Percentiles rank a stretch among this genome's conserved stretches.
phyloP scores from a whole-genome alignment of 192 early-diverging fungal species.

The Dissophora globulifera region DNA sequence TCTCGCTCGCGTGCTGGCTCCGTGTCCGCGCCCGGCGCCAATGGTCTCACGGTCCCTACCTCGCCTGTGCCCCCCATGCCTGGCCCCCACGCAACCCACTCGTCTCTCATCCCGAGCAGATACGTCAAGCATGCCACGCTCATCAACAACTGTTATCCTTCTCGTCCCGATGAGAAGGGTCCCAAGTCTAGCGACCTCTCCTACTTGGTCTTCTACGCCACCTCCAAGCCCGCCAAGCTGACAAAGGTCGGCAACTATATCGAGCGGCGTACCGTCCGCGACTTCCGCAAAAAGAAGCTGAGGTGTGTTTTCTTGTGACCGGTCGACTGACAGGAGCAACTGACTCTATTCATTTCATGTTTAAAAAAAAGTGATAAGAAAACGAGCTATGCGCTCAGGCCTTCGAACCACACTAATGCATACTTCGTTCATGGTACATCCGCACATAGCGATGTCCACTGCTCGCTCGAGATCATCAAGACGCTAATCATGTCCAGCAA shows the following conservation, averaged over 20 bases:
- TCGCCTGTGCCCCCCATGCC: slow-evolving; percentile 34
- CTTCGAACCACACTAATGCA: not conserved
- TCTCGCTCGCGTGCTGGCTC: slow-evolving; percentile 42
- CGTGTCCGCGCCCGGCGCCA: slow-evolving; percentile 18
- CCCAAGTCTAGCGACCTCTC: slow-evolving; percentile 87
- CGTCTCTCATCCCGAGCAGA: slow-evolving; percentile 56
- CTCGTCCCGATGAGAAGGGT: slow-evolving; percentile 68
- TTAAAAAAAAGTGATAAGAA: too few species aligned
- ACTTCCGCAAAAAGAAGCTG: slow-evolving; percentile 70
- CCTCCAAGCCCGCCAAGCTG: slow-evolving; percentile 88
- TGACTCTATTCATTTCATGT: too few species aligned
- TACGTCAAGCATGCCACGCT: slow-evolving; percentile 82
- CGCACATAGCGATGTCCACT: slow-evolving; percentile 60
- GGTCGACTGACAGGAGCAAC: too few species aligned
- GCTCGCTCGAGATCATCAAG: slow-evolving; percentile 81
- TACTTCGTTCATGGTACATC: slow-evolving; percentile 1
- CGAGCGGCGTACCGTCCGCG: slow-evolving; percentile 73
- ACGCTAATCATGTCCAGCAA: slow-evolving; percentile 77
- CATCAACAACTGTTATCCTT: slow-evolving; percentile 80
- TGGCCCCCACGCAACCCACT: slow-evolving; percentile 39
- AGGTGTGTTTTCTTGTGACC: too few species aligned
- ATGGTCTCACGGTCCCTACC: slow-evolving; percentile 10
- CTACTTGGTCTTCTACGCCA: slow-evolving; percentile 89
- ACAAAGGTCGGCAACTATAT: slow-evolving; percentile 89
- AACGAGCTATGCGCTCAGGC: not conserved